Evolutionary conservation across 139 green algal genomes (phyloP).

Genomic region (Micractinium sp.): DNA sequence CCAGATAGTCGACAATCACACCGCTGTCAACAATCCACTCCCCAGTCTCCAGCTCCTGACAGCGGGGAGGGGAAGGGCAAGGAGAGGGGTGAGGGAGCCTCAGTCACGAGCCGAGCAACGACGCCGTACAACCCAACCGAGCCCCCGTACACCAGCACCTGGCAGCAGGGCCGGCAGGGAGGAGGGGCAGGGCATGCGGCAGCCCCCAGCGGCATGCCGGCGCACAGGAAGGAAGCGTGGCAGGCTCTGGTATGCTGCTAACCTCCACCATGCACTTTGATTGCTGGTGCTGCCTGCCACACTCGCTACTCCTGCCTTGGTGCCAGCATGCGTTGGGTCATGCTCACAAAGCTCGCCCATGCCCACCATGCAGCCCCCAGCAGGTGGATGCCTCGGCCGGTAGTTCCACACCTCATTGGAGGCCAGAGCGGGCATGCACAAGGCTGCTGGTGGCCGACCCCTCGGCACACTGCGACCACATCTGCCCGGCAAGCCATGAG

Average conservation of each 20-base stretch:
- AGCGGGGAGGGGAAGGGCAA: background rate
- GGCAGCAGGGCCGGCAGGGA: background rate
- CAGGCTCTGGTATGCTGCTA: background rate
- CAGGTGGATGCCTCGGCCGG: too few species aligned
- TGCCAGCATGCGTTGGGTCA: background rate
- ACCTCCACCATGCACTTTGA: background rate
- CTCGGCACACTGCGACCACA: background rate
- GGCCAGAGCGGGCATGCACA: too few species aligned
- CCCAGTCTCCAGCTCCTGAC: conserved; percentile 48
- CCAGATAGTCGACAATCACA: conserved; percentile 76
- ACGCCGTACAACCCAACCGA: too few species aligned
- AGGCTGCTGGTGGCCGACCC: background rate
- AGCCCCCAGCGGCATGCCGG: too few species aligned
- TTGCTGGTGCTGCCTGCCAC: background rate
- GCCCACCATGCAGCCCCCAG: too few species aligned
- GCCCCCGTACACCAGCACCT: background rate
- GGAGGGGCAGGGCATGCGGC: background rate
- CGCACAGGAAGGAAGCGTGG: too few species aligned
- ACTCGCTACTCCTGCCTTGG: background rate
- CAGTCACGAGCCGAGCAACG: too few species aligned
- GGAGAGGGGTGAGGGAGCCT: background rate
- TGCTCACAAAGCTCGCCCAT: background rate
- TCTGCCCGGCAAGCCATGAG: too few species aligned
- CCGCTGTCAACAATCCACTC: conserved; percentile 71
- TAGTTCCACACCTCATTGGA: too few species aligned